phyloP scores from a whole-genome alignment of 2,329 filamentous ascomycete genomes.

The Botryotinia calthae region DNA sequence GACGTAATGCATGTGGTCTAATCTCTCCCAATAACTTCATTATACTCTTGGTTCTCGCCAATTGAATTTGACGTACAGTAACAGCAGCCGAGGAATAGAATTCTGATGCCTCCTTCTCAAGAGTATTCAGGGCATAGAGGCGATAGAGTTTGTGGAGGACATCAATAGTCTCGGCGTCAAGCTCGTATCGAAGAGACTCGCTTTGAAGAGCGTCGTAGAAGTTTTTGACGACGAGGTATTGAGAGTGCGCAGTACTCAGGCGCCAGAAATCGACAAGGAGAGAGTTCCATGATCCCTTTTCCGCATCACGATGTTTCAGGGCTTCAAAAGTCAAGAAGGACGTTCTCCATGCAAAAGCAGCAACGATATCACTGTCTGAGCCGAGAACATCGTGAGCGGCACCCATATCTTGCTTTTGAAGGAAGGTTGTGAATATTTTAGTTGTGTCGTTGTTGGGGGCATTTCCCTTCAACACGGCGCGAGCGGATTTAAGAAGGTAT shows the following conservation, averaged over 20 bases:
- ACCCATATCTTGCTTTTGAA: constrained; percentile 64
- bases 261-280: constrained; percentile 77
- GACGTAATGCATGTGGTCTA: constrained; percentile 66
- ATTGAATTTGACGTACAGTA: constrained; percentile 69
- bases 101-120: constrained; percentile 67
- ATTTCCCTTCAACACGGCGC: constrained; percentile 64
- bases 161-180: constrained; percentile 56
- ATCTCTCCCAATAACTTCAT: constrained; percentile 70
- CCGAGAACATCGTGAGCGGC: constrained; percentile 73
- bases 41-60: constrained; percentile 64
- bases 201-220: constrained; percentile 69
- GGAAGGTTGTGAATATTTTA: constrained; percentile 62
- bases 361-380: constrained; percentile 66
- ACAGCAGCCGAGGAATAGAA: constrained; percentile 70
- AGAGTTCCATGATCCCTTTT: constrained; percentile 76
- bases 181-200: constrained; percentile 48
- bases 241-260: constrained; percentile 70
- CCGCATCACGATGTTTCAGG: constrained; percentile 68
- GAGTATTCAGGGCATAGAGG: constrained; percentile 61
- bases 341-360: constrained; percentile 72
- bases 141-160: constrained; percentile 66
- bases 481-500: constrained; percentile 74
- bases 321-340: constrained; percentile 74
- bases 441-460: constrained; percentile 66
- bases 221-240: constrained; percentile 76